Evolutionary conservation across 805 yeast genomes (phyloP).

Genomic region (Schwanniomyces vanrijiae): DNA sequence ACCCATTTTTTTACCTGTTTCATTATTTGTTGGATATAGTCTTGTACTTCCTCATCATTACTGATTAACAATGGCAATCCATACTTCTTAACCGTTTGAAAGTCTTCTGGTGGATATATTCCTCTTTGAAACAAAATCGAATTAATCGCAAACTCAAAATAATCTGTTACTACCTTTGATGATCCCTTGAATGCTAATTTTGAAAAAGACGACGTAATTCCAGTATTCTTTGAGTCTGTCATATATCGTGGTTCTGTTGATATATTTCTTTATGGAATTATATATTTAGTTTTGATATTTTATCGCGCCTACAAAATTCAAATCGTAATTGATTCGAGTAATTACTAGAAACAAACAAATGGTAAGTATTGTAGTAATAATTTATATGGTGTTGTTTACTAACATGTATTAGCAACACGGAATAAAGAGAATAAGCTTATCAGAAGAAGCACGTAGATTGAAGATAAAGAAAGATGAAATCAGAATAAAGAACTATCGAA

Average conservation of each 20-base stretch:
- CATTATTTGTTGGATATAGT: slow-evolving; percentile 67
- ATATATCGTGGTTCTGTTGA: background rate
- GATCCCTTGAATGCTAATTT: slow-evolving; percentile 73
- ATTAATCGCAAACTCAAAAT: slow-evolving; percentile 79
- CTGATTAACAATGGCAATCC: slow-evolving; percentile 73
- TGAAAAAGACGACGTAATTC: slow-evolving; percentile 11
- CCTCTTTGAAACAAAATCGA: slow-evolving; percentile 86
- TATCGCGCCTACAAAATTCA: background rate
- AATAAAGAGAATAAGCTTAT: slow-evolving; percentile 56
- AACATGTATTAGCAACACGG: slow-evolving; percentile 58
- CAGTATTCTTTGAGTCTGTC: background rate
- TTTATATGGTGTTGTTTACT: background rate
- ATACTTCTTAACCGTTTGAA: slow-evolving; percentile 73
- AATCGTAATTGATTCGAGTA: background rate
- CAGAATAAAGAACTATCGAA: slow-evolving; percentile 57
- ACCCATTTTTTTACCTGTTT: slow-evolving; percentile 73
- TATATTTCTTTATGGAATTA: too few species aligned
- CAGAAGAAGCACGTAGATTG: slow-evolving; percentile 53
- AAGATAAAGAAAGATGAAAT: slow-evolving; percentile 58
- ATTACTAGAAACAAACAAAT: background rate
- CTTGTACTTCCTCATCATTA: slow-evolving; percentile 71
- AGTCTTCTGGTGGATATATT: slow-evolving; percentile 85
- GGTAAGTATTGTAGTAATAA: slow-evolving; percentile 1
- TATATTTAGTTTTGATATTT: background rate
- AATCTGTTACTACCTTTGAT: slow-evolving; percentile 75